Evolutionary conservation across 306 rosid genomes (phyloP).

Genomic region (Pyrus betulifolia): DNA sequence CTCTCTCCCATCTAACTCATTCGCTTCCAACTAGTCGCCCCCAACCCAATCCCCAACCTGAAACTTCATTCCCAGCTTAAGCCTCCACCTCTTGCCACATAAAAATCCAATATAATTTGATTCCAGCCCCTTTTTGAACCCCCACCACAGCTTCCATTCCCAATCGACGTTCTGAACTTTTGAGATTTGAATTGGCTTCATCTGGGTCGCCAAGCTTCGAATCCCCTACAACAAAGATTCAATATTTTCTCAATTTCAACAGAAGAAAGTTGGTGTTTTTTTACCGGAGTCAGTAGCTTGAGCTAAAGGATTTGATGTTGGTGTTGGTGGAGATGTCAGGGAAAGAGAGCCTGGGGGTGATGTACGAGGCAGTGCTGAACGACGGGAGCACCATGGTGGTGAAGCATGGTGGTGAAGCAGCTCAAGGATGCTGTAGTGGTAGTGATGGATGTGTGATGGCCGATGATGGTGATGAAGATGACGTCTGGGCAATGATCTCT

Average conservation of each 20-base stretch:
- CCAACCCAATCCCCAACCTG: too few relatives aligned
- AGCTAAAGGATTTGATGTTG: slow-evolving; percentile 81
- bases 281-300: slow-evolving; percentile 65
- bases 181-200: neutral
- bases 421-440: slow-evolving; percentile 49
- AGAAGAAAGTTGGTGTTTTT: slow-evolving; percentile 66
- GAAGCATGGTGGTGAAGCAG: slow-evolving; percentile 87
- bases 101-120: too few relatives aligned
- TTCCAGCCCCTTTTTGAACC: too few relatives aligned
- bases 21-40: too few relatives aligned
- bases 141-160: neutral
- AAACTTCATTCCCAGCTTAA: too few relatives aligned
- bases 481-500: too few relatives aligned
- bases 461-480: too few relatives aligned
- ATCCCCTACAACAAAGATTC: neutral
- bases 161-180: neutral
- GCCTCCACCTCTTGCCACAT: too few relatives aligned
- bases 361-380: slow-evolving; percentile 77
- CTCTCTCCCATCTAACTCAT: too few relatives aligned
- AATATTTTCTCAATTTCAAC: neutral
- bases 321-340: slow-evolving; percentile 96
- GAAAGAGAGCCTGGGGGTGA: slow-evolving; percentile 90
- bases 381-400: slow-evolving; percentile 75
- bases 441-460: too few relatives aligned
- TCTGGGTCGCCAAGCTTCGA: neutral